Evolutionary conservation across 2,329 filamentous ascomycete genomes (phyloP).

Genomic region (Teratosphaeria destructans): DNA sequence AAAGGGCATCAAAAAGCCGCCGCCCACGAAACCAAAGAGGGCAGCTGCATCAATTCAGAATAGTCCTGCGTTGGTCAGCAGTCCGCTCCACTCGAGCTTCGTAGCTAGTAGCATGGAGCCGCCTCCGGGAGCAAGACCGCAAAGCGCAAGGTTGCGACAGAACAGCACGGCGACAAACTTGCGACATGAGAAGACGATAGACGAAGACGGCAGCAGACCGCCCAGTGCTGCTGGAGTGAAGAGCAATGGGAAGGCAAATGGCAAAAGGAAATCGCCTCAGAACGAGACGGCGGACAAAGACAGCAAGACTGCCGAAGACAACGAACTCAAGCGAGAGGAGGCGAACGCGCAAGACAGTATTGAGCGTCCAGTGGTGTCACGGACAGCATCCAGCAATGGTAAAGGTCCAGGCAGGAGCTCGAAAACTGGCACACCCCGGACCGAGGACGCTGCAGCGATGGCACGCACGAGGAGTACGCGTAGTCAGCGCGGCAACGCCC

Average conservation of each 20-base stretch:
- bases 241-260: constrained; percentile 12
- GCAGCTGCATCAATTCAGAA: constrained; percentile 35
- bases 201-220: constrained; percentile 9
- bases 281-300: neutral
- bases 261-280: constrained; percentile 15
- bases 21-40: constrained; percentile 65
- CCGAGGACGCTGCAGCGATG: constrained; percentile 31
- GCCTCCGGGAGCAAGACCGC: constrained; percentile 54
- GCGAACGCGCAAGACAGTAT: constrained; percentile 22
- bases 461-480: constrained; percentile 32
- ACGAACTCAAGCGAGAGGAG: constrained; percentile 39
- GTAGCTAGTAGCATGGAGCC: constrained; percentile 57
- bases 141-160: constrained; percentile 62
- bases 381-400: constrained; percentile 16
- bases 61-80: constrained; percentile 36
- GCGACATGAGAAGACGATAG: constrained; percentile 27
- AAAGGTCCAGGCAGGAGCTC: constrained; percentile 30
- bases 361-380: constrained; percentile 9
- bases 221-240: neutral
- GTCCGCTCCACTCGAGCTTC: constrained; percentile 36
- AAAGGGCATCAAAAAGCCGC: constrained; percentile 48
- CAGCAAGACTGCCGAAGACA: neutral
- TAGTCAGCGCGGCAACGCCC: constrained; percentile 26
- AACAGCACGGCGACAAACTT: constrained; percentile 51
- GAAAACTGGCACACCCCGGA: constrained; percentile 39